Base-by-base conservation (phyloP, 495 filamentous ascomycete genomes). In the Evansstolkia leycettana region DNA sequence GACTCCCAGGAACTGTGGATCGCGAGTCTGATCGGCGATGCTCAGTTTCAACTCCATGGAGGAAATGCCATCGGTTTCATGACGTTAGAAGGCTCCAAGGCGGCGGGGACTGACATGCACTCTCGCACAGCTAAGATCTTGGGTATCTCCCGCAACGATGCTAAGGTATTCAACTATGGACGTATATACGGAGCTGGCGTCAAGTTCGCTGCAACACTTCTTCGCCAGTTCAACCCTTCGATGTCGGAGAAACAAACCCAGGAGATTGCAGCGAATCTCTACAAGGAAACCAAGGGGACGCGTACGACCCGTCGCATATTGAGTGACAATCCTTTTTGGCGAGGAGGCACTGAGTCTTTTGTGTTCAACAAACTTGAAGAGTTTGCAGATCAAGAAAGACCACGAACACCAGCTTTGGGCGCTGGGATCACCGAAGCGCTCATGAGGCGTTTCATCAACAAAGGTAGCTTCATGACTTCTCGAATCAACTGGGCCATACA, bases 1-100 rank as follows among this genome's bases (percentile, higher is more conserved):
- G 90, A 99, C 48, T 95, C 88, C n/a, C 80, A 99, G 54, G 90
- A 99, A 58, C 70, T 99, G 19, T 99, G 90, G 90, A 99, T 99
- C 47, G 90, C 90, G 5, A 89, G 83, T 57, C 70, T 99, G 3
- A 76, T 99, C 19, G 90, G 90, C 14, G 90, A 99, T 58, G 80
- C 90, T 9, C 82, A 87, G 35, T 96, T 99, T 55, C 76, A 80
- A 43, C 62, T 96, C 2, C 90, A 99, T 43, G 90, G 90, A 38
- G 92, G 90, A 31, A 94, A 93, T 46, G 92, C 90, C 3, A 80
- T 96, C 36, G 90, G 92, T 6, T 99, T 99, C 64, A 99, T 99
- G 90, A 96, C 92, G 1, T 62, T 99, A 11, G 90, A 99, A 56
- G 90, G 90, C 5, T 89, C 85, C 33, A 96, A 95, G 55, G 75